phyloP scores from a whole-genome alignment of 495 filamentous ascomycete genomes.

The Penicillium arizonense region DNA sequence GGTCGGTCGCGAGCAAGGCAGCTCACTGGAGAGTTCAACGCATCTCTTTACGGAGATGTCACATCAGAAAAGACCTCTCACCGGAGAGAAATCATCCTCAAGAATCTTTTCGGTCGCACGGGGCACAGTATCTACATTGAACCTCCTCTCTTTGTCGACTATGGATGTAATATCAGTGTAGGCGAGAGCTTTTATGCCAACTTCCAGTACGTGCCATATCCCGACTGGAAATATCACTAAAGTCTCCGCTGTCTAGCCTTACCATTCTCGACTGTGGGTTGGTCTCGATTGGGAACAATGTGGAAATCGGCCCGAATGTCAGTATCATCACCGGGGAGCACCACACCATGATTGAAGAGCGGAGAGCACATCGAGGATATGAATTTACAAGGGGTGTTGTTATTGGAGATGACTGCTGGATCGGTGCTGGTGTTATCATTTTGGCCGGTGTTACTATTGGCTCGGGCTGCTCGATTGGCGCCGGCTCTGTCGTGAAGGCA shows the following conservation, averaged over 20 bases:
- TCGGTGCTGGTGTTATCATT: constrained; percentile 41
- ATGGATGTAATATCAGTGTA: constrained; percentile 7
- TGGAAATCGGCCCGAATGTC: constrained; percentile 43
- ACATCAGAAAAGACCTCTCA: background rate
- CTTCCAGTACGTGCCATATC: constrained; percentile 30
- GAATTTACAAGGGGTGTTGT: constrained; percentile 34
- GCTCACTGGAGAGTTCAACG: constrained; percentile 3
- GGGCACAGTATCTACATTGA: constrained; percentile 2
- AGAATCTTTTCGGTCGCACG: constrained; percentile 1
- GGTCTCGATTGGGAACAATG: constrained; percentile 43
- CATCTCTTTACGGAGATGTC: background rate
- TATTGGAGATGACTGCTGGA: constrained; percentile 50
- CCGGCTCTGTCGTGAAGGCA: constrained; percentile 43
- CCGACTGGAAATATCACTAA: too few relatives aligned
- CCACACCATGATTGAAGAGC: constrained; percentile 37
- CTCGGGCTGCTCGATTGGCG: constrained; percentile 41
- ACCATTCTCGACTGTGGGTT: constrained; percentile 43
- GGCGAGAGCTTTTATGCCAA: constrained; percentile 45
- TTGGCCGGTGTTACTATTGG: constrained; percentile 48
- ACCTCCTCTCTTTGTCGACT: background rate
- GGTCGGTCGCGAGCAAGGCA: constrained; percentile 7
- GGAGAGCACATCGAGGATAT: constrained; percentile 25
- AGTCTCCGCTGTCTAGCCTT: constrained; percentile 12
- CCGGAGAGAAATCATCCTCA: background rate
- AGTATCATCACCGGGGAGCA: constrained; percentile 47